These are phyloP conservation scores for Paramecium octaurelia DNA, from an alignment of 73 alveolate genomes.

Conservation along the genomic window DNA sequence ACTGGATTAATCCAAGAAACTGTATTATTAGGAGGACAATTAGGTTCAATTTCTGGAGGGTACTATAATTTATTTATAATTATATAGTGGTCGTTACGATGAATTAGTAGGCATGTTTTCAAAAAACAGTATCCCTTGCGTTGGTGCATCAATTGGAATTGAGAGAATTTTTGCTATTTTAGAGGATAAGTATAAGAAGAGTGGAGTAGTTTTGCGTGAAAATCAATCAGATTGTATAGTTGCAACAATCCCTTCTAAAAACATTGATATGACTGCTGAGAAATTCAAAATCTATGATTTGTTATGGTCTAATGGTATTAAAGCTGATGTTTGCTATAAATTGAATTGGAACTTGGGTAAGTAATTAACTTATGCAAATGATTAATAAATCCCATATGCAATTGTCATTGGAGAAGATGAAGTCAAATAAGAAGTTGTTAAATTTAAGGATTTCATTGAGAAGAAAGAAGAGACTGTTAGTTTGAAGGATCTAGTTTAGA, in stretches of 20 bases:
- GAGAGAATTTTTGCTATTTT: slow-evolving; percentile 23
- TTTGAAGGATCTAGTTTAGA: background rate
- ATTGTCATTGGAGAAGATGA: slow-evolving; percentile 40
- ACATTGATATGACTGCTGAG: background rate
- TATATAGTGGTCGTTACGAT: slow-evolving; percentile 32
- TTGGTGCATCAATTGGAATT: slow-evolving; percentile 43
- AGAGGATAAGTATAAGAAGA: background rate
- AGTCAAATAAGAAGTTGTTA: background rate
- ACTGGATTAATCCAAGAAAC: slow-evolving; percentile 94
- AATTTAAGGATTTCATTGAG: background rate
- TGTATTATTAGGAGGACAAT: slow-evolving; percentile 72
- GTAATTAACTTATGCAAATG: slow-evolving; percentile 16
- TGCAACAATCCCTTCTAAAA: slow-evolving; percentile 14
- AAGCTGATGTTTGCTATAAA: background rate
- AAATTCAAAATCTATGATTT: slow-evolving; percentile 8
- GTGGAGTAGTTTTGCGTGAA: background rate
- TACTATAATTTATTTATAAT: background rate
- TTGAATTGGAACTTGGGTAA: slow-evolving; percentile 33
- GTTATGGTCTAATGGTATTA: slow-evolving; percentile 13
- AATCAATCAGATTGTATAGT: background rate
- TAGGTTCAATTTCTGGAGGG: slow-evolving; percentile 70
- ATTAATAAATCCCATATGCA: background rate
- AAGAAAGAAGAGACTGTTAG: background rate
- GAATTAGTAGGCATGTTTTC: slow-evolving; percentile 25
- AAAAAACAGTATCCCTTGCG: background rate